These are phyloP conservation scores for Blastomyces parvus DNA, from an alignment of 2,329 filamentous ascomycete species.

Conservation along the genomic window DNA sequence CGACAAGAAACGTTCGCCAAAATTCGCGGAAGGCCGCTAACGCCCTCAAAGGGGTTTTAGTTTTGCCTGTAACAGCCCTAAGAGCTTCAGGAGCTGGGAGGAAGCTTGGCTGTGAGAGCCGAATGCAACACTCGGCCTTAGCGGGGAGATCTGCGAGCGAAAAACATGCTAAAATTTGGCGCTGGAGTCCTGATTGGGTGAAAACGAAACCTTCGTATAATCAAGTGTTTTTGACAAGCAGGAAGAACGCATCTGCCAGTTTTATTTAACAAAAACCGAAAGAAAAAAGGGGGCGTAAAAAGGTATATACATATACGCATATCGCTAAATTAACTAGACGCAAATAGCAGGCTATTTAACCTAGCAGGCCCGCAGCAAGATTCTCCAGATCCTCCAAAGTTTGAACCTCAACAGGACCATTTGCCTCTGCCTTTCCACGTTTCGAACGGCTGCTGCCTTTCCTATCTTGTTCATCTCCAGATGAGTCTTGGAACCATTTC, in stretches of 20 bases:
- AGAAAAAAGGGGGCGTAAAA: background rate
- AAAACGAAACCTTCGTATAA: too few relatives aligned
- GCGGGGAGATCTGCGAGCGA: background rate
- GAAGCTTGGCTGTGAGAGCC: background rate
- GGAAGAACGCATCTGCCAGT: too few relatives aligned
- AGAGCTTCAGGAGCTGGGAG: background rate
- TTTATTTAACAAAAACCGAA: too few relatives aligned
- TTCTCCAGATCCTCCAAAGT: constrained; percentile 42
- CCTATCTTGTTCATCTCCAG: constrained; percentile 16
- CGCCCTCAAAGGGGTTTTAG: background rate
- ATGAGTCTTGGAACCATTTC: constrained; percentile 31
- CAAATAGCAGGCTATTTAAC: constrained; percentile 14
- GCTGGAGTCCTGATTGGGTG: too few relatives aligned
- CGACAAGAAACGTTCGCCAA: background rate
- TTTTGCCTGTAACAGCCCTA: background rate
- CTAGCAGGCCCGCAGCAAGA: constrained; percentile 37
- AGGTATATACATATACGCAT: background rate
- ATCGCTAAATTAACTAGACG: background rate
- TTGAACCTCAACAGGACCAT: constrained; percentile 28
- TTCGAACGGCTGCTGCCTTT: constrained; percentile 24
- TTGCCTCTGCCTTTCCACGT: constrained; percentile 9
- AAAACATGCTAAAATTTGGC: background rate
- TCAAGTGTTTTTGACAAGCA: too few relatives aligned
- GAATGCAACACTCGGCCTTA: background rate
- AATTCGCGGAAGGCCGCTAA: background rate